Conservation (phyloP, 345 rosid species). For the Erucastrum elatum region DNA sequence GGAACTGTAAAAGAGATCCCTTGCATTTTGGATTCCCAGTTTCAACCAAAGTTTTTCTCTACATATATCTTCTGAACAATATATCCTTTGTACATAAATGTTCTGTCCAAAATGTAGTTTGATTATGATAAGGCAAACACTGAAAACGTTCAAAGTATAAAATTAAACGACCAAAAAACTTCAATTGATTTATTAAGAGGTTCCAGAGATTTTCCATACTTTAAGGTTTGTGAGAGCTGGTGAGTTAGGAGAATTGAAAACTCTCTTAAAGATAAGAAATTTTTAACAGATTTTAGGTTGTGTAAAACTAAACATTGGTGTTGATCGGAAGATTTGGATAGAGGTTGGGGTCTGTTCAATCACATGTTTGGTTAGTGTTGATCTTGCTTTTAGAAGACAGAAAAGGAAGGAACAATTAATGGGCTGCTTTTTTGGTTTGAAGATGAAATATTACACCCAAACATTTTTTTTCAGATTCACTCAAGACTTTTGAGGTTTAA, state of each 20-base stretch:
- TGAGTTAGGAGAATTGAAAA: background rate
- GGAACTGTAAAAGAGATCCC: constrained; percentile 82
- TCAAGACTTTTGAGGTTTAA: background rate
- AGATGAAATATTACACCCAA: background rate
- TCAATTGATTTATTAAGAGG: background rate
- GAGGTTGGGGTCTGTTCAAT: background rate
- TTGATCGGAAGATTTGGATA: background rate
- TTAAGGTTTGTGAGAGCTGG: background rate
- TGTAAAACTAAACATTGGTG: background rate
- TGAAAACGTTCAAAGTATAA: background rate
- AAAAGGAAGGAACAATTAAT: background rate
- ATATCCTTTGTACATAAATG: constrained; percentile 54
- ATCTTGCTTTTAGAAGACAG: background rate
- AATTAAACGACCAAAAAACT: background rate
- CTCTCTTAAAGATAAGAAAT: background rate
- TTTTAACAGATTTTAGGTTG: background rate
- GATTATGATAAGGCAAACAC: background rate
- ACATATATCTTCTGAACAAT: constrained; percentile 79
- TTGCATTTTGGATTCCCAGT: constrained; percentile 57
- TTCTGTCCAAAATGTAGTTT: constrained; percentile 47
- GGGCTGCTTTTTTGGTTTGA: background rate
- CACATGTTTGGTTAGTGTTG: background rate
- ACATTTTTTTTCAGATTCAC: background rate
- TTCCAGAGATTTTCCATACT: background rate
- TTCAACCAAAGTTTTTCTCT: constrained; percentile 58